Evolutionary conservation across 2,329 filamentous ascomycete genomes (phyloP), one percentile per base, ranked within the genome.

Genomic region (Penicillium sp.): DNA sequence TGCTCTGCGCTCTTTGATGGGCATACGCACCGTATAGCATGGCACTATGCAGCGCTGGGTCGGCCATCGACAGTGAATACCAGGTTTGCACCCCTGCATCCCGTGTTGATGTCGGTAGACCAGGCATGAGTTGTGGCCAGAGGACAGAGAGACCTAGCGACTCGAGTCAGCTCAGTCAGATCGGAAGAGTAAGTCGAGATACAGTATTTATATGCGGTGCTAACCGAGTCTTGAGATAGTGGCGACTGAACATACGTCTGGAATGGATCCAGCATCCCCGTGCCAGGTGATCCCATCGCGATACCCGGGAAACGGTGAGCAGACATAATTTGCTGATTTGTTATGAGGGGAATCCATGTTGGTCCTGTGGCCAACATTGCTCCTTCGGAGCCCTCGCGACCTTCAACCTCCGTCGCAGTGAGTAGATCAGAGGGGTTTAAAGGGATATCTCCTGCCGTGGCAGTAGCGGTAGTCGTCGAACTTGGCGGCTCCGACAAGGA

Each of bases 1-100:
- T 2, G 17, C 15, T 23, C 8, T 17, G 44, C 17, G 29, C 35
- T 35, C 45, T 19, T 3, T 26, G 44, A 35, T 56, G 54, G 6
- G 45, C 31, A 19, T 48, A 48, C 15, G 54, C 9, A 5, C 54
- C 54, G 23, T 48, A 56, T n/a, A 56, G 9, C 44, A 56, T 48
- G 1, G 54, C 21, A 21, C 54, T 56, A 35, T 56, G 54, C 1
- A 56, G 44, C 6, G 29, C 29, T 23, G 54, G 45, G 21, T 48
- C 11, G 1, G 8, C 7, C 17, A 8, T 35, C 7, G 54, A 56
- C 2, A 8, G 7, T 5, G 17, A 21, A 26, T 48, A 48, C 54
- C 54, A 56, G 4, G 9, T 9, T 11, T 23, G 19, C 1, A 50
- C 47, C 7, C 47, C 47, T 1, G 52, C 21, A 23, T 45, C 21